Base-by-base conservation (phyloP, 805 yeast genomes). In the Jamesozyma lodderae region DNA sequence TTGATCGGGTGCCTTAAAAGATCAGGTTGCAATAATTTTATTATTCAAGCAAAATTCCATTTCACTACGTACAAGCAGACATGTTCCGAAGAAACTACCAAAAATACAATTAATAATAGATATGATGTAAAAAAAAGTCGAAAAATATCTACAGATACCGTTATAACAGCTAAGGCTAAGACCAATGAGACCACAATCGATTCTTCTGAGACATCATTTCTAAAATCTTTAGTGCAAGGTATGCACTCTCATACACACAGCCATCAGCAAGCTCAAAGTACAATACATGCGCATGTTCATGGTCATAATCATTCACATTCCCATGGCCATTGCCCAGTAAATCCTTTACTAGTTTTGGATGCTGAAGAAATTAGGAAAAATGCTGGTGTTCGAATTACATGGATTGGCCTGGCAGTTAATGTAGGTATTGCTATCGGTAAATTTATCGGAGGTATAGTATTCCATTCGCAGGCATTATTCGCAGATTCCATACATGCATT, bases 401-500 rank as follows among this genome's bases (percentile, higher is more conserved):
- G 94, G 82, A 67, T 87, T 32, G 97, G 97, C 0, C 69, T 88
- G 29, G 60, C 77, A 25, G 83, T 83, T 31, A 90, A 88, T 55
- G 74, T 83, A 8, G 76, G 81, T 10, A 79, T 90, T 81, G 96
- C 95, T 0, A 65, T 75, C 1, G 78, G 87, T 24, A 88, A 88
- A 57, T 87, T 85, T 22, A 59, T 77, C 20, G 96, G 96, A 20
- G 97, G 96, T 13, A 68, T 84, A 11, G 78, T 78, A 27, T 90
- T 90, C 72, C 95, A 92, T 57, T 92, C 97, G 0, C 96, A 87
- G 57, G 88, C 96, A 2, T 71, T 90, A 41, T 60, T 88, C 36
- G 98, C 98, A 1, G 98, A 90, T 62, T 88, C 96, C 1, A 79
- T 86, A 21, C 98, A 90, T 62, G 88, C 97, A 0, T 69, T 85